These are phyloP conservation scores for Leccinum obscurum DNA, from an alignment of 768 basidiomycete species.

Conservation along the genomic window DNA sequence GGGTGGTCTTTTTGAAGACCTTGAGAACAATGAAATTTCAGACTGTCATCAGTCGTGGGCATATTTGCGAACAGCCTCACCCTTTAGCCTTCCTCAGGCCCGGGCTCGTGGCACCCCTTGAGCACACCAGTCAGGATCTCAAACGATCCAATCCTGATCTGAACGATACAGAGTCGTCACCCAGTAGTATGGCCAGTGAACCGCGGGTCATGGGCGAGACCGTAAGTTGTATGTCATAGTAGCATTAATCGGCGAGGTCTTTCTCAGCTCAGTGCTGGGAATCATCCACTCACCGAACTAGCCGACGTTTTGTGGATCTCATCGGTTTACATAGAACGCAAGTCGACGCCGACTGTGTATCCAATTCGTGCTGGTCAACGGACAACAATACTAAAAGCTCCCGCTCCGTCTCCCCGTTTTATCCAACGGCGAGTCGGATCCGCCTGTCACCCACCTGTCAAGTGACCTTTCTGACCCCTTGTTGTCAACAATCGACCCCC, in stretches of 20 bases:
- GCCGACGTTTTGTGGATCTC: not conserved
- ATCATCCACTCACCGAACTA: not conserved
- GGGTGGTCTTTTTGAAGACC: not conserved
- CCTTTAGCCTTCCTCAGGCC: not conserved
- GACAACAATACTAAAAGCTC: not conserved
- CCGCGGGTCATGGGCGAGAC: too few species aligned
- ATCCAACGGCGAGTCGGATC: not conserved
- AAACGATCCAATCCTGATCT: not conserved
- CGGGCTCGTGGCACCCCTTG: too few species aligned
- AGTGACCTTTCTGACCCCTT: not conserved
- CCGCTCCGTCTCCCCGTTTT: not conserved
- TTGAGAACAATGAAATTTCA: not conserved
- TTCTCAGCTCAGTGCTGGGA: not conserved
- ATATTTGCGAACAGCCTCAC: not conserved
- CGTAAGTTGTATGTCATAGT: not conserved
- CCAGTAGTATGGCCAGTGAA: too few species aligned
- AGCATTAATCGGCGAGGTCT: not conserved
- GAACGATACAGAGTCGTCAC: not conserved
- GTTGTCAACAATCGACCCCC: not conserved
- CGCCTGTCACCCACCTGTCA: not conserved
- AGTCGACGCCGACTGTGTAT: not conserved
- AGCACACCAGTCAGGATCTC: not conserved
- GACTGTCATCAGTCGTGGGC: not conserved
- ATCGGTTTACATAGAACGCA: not conserved
- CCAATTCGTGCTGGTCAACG: not conserved